Evolutionary conservation across 2,329 filamentous ascomycete species (phyloP), one percentile per base, ranked within the genome.

Genomic region (Sporothrix globosa): DNA sequence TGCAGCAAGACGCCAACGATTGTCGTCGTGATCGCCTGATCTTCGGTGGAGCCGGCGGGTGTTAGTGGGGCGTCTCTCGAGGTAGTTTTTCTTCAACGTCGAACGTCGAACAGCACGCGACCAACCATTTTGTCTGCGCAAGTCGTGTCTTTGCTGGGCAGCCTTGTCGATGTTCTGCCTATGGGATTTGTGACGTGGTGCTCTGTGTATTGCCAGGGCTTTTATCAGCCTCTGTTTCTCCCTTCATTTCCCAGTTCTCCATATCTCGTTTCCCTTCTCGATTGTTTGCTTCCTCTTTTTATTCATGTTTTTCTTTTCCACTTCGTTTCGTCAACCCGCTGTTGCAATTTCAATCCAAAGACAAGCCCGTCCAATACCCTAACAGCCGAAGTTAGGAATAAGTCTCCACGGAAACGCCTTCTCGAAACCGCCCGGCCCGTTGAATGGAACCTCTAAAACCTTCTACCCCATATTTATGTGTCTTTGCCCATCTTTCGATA

Each of bases 401-500:
- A 39, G 54, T 30, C 54, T 60, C 34, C 54, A 60, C 17, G 34
- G 34, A 44, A 61, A 41, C 4, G 11, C 14, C 14, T 17, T 14
- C n/a, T 44, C 27, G 56, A 44, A 44, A 34, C 4, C 34, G 30
- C 9, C 34, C 14, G 30, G 41, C 54, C 54, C 27, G 39, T 30
- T 39, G 54, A 39, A 58, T 10, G 30, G 17, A 58, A 24, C 34
- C n/a, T 7, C 30, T 17, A n/a, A n/a, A 41, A 13, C 39, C 39
- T 21, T 19, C 21, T 19, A 19, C 56, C 58, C 58, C 58, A 44
- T 61, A 61, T 61, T 61, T 46, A 34, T 41, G 30, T 9, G 41
- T 13, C 41, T 39, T 68, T 56, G 19, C n/a, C 63, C 66, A 56
- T 68, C 66, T 68, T 68, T 56, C 66, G 66, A 68, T 56, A 56